Percentiles rank a stretch among this genome's conserved stretches.
Evolutionary conservation across 2,329 filamentous ascomycete genomes (phyloP).

Genomic region (Colletotrichum musae): DNA sequence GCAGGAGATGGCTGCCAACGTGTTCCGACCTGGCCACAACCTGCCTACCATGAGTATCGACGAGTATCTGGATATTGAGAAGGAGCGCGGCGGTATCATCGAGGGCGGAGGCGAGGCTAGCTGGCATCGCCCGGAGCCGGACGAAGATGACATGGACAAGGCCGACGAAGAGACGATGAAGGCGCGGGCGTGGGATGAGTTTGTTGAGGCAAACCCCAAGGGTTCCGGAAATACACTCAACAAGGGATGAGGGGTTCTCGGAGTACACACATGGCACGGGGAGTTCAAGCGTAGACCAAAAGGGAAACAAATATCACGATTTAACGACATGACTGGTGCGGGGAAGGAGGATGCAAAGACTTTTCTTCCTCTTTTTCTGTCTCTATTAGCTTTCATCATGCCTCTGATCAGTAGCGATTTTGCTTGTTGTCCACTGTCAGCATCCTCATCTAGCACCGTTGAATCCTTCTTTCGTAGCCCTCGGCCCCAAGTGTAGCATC

Average conservation of each 20-base stretch:
- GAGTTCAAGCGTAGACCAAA: constrained; percentile 22
- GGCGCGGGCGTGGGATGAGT: constrained; percentile 96
- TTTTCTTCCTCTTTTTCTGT: background rate
- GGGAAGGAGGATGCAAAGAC: background rate
- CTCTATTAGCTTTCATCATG: constrained; percentile 3
- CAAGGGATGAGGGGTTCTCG: constrained; percentile 65
- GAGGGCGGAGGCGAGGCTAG: constrained; percentile 89
- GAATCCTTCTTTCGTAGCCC: background rate
- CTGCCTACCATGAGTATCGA: constrained; percentile 98
- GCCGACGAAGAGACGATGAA: constrained; percentile 94
- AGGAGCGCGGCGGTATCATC: constrained; percentile 86
- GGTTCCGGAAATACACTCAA: constrained; percentile 88
- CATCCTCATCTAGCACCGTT: background rate
- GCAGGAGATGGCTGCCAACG: constrained; percentile 81
- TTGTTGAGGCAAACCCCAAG: constrained; percentile 88
- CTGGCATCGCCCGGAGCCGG: constrained; percentile 76
- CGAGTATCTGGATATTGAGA: constrained; percentile 95
- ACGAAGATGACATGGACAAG: constrained; percentile 92
- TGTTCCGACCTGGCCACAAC: constrained; percentile 93
- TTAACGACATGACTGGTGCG: background rate
- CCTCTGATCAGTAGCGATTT: background rate
- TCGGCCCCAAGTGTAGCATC: background rate
- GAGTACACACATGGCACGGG: constrained; percentile 23
- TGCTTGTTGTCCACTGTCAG: background rate
- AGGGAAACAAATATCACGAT: constrained; percentile 23